Evolutionary conservation across 371 early-diverging fungal genomes (phyloP).

Genomic region (Rhizopus stolonifer): DNA sequence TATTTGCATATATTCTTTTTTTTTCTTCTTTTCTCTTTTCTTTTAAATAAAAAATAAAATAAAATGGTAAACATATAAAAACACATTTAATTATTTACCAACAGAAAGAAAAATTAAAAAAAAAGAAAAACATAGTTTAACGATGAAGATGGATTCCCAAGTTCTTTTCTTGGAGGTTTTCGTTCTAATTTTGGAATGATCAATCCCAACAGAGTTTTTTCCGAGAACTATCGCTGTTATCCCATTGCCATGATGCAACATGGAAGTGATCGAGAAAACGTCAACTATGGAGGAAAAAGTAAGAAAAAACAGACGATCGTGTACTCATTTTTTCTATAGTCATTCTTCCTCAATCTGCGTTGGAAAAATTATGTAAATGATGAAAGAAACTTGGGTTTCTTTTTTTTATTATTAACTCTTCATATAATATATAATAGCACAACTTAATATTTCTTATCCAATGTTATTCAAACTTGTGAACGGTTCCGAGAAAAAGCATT

Average conservation of each 20-base stretch:
- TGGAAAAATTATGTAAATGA: conserved; percentile 77
- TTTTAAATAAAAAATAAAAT: neutral
- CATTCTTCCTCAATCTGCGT: conserved; percentile 87
- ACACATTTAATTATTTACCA: neutral
- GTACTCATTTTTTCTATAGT: conserved; percentile 43
- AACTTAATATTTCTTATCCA: conserved; percentile 89
- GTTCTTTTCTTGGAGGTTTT: conserved; percentile 33
- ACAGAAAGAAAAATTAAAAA: neutral
- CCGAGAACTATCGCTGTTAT: conserved; percentile 74
- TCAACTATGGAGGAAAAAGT: conserved; percentile 88
- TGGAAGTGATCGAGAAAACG: conserved; percentile 72
- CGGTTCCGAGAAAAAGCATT: conserved; percentile 50
- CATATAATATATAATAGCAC: conserved; percentile 45
- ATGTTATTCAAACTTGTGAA: conserved; percentile 86
- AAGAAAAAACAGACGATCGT: conserved; percentile 5
- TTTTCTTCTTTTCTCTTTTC: neutral
- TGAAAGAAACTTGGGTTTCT: neutral
- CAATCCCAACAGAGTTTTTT: conserved; percentile 52
- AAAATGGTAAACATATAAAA: neutral
- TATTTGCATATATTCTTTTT: neutral
- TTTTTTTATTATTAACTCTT: neutral
- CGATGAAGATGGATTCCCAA: conserved; percentile 38
- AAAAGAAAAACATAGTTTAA: conserved; percentile 10
- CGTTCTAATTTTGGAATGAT: conserved; percentile 30
- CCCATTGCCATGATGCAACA: conserved; percentile 80